Evolutionary conservation across 2,329 filamentous ascomycete genomes (phyloP).

Genomic region (Pestalotiopsis sp.): DNA sequence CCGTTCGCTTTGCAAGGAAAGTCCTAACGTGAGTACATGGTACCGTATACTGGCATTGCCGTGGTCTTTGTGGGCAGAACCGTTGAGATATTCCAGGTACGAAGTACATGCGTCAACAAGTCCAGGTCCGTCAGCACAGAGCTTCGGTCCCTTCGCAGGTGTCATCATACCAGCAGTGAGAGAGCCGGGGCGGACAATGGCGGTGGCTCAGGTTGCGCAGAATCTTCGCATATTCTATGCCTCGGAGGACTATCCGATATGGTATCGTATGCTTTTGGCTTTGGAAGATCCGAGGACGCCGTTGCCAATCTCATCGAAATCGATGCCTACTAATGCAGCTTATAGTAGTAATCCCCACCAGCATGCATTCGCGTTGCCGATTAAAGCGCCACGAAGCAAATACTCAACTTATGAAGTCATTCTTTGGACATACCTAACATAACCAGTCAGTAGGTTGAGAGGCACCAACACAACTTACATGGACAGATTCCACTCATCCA

Average conservation of each 20-base stretch:
- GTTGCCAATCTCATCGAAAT: not conserved
- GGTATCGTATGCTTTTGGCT: not conserved
- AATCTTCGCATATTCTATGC: not conserved
- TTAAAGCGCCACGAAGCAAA: not conserved
- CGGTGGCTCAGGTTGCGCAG: not conserved
- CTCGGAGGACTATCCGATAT: not conserved
- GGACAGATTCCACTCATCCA: not conserved
- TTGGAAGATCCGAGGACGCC: not conserved
- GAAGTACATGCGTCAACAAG: conserved; percentile 12
- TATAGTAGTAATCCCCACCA: conserved; percentile 10
- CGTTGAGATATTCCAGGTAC: conserved; percentile 2
- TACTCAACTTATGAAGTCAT: conserved; percentile 14
- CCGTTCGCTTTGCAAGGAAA: not conserved
- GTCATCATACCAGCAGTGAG: not conserved
- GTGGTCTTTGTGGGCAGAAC: not conserved
- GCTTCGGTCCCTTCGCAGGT: not conserved
- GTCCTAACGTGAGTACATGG: not conserved
- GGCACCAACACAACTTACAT: not conserved
- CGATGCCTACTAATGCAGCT: not conserved
- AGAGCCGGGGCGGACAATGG: not conserved
- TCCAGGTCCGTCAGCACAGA: not conserved
- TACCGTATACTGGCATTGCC: not conserved
- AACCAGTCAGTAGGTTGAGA: not conserved
- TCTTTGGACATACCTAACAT: not conserved
- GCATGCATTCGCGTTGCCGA: conserved; percentile 6